phyloP scores from a whole-genome alignment of 2,329 filamentous ascomycete species.

The Fusarium marasasianum region DNA sequence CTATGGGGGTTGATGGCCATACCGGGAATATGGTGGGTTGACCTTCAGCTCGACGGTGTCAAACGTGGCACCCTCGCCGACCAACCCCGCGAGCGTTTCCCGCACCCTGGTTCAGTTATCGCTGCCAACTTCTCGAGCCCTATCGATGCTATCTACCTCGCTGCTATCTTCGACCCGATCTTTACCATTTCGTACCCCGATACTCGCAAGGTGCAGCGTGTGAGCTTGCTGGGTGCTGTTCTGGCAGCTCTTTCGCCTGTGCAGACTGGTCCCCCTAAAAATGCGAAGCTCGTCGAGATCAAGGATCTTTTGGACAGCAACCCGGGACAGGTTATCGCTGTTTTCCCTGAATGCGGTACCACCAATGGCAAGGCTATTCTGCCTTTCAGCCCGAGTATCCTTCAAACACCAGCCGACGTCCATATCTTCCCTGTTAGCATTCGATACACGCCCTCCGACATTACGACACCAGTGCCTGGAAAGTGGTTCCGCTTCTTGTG shows the following conservation, averaged over 20 bases:
- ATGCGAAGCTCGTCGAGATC: conserved; percentile 67
- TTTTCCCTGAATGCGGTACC: conserved; percentile 94
- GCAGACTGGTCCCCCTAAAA: conserved; percentile 55
- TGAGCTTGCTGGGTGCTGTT: conserved; percentile 81
- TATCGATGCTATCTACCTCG: conserved; percentile 91
- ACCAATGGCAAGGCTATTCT: conserved; percentile 93
- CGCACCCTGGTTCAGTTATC: conserved; percentile 82
- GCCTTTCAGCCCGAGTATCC: conserved; percentile 80
- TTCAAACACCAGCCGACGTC: conserved; percentile 71
- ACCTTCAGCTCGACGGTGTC: conserved; percentile 97
- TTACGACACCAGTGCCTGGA: conserved; percentile 88
- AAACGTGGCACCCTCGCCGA: conserved; percentile 87
- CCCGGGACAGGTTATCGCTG: conserved; percentile 79
- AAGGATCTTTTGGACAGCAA: conserved; percentile 71
- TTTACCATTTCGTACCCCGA: conserved; percentile 87
- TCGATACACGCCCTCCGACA: conserved; percentile 86
- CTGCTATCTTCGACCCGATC: conserved; percentile 94
- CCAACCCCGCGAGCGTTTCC: conserved; percentile 77
- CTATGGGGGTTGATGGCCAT: conserved; percentile 89
- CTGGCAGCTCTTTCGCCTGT: conserved; percentile 74
- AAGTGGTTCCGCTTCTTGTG: conserved; percentile 80
- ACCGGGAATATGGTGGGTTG: conserved; percentile 97
- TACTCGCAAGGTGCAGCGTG: conserved; percentile 75
- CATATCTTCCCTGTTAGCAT: conserved; percentile 92
- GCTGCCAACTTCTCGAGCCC: conserved; percentile 92